These are phyloP conservation scores for Anisodus acutangulus DNA, from an alignment of 257 asterid species.

Conservation along the genomic window DNA sequence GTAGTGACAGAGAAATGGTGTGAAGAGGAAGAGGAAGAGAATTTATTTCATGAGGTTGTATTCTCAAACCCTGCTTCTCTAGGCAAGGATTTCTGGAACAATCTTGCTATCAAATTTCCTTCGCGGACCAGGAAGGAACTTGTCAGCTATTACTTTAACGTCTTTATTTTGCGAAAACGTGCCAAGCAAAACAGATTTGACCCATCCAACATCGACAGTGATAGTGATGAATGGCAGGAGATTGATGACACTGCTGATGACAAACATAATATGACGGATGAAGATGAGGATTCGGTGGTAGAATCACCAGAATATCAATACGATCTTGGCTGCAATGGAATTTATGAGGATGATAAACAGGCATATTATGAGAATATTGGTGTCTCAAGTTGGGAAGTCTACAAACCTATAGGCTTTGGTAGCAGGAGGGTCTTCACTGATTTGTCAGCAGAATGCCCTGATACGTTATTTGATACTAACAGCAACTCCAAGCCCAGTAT, in stretches of 20 bases:
- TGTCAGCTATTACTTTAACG: constrained; percentile 32
- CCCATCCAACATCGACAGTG: too few relatives aligned
- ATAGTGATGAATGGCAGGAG: neutral
- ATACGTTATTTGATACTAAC: neutral
- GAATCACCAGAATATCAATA: constrained; percentile 33
- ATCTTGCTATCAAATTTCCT: constrained; percentile 40
- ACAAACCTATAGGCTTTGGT: constrained; percentile 18
- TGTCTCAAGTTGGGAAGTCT: neutral
- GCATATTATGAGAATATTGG: constrained; percentile 1
- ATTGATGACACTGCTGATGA: constrained; percentile 33
- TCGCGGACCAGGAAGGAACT: constrained; percentile 41
- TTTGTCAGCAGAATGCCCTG: neutral
- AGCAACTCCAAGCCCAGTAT: neutral
- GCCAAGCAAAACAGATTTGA: too few relatives aligned
- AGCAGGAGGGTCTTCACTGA: constrained; percentile 2
- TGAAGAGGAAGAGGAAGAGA: constrained; percentile 43
- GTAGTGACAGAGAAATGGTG: constrained; percentile 43
- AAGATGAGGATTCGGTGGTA: constrained; percentile 34
- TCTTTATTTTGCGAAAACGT: too few relatives aligned
- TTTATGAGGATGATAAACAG: neutral
- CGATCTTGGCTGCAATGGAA: constrained; percentile 28
- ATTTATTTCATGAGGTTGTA: constrained; percentile 40
- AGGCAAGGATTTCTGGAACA: constrained; percentile 42
- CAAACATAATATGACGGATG: constrained; percentile 30
- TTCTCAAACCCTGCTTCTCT: constrained; percentile 35